Percentiles rank a stretch among this genome's conserved stretches.
Conservation (phyloP, 306 rosid genomes). For the Hylodesmum podocarpum region DNA sequence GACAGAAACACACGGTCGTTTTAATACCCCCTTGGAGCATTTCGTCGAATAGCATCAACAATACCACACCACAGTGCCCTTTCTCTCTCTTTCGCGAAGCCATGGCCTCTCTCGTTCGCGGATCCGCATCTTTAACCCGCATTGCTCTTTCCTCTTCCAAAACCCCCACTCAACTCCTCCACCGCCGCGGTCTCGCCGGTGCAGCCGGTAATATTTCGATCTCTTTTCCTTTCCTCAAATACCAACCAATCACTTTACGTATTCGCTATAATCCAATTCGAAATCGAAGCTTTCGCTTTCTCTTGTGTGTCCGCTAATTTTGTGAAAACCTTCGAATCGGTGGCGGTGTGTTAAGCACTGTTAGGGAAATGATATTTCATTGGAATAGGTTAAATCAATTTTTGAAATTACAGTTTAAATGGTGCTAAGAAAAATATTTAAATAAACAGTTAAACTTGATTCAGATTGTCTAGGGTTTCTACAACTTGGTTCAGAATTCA, state of each 20-base stretch:
- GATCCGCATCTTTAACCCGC: conserved; percentile 60
- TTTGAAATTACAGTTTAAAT: neutral
- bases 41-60: neutral
- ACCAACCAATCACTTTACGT: neutral
- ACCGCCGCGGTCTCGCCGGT: conserved; percentile 81
- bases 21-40: neutral
- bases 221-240: neutral
- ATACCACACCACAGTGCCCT: neutral
- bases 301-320: neutral
- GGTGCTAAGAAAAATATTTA: neutral
- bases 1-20: conserved; percentile 13
- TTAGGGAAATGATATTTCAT: neutral
- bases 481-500: too few species aligned
- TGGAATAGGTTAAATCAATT: neutral
- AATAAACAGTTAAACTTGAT: neutral
- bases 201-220: conserved; percentile 67
- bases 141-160: conserved; percentile 51
- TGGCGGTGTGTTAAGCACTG: neutral
- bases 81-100: neutral
- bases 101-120: conserved; percentile 85
- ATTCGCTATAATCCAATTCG: neutral
- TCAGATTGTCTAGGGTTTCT: too few species aligned
- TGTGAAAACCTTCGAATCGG: neutral
- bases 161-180: conserved; percentile 52
- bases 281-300: neutral